These are phyloP conservation scores for Kernera saxatilis DNA, from an alignment of 345 rosid genomes.

Conservation along the genomic window DNA sequence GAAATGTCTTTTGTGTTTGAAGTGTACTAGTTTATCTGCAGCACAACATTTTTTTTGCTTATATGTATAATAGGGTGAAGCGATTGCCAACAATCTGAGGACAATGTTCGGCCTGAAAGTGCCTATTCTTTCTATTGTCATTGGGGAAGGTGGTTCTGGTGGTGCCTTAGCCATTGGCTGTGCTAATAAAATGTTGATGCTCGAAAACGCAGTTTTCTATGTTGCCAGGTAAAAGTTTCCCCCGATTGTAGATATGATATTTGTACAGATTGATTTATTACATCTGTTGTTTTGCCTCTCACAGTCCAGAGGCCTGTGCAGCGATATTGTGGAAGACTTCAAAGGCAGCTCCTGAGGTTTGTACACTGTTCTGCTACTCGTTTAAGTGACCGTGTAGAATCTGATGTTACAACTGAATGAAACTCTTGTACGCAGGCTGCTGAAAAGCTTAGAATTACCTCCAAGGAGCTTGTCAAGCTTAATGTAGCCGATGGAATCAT, in stretches of 20 bases:
- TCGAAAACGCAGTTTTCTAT: slow-evolving; percentile 92
- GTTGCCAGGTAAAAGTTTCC: slow-evolving; percentile 76
- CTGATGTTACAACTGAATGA: neutral
- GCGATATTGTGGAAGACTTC: slow-evolving; percentile 93
- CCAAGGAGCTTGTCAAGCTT: slow-evolving; percentile 61
- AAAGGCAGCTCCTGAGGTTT: slow-evolving; percentile 90
- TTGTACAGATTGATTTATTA: neutral
- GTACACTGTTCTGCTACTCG: neutral
- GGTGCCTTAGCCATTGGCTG: slow-evolving; percentile 98
- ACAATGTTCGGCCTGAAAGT: slow-evolving; percentile 96
- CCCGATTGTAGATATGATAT: neutral
- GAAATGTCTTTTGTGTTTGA: neutral
- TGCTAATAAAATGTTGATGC: slow-evolving; percentile 89
- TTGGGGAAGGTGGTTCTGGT: slow-evolving; percentile 99
- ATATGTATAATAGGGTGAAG: slow-evolving; percentile 66
- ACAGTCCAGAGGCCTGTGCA: slow-evolving; percentile 97
- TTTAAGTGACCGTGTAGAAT: slow-evolving; percentile 6
- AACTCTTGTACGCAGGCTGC: slow-evolving; percentile 67
- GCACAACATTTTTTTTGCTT: neutral
- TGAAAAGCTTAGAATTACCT: slow-evolving; percentile 81
- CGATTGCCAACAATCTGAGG: slow-evolving; percentile 91
- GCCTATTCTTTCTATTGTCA: slow-evolving; percentile 86
- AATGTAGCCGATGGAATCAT: slow-evolving; percentile 82
- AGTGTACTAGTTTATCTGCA: slow-evolving; percentile 8
- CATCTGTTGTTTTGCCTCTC: slow-evolving; percentile 10